These are phyloP conservation scores for Rutstroemia sp. DNA, from an alignment of 2,329 filamentous ascomycete species.

Conservation along the genomic window DNA sequence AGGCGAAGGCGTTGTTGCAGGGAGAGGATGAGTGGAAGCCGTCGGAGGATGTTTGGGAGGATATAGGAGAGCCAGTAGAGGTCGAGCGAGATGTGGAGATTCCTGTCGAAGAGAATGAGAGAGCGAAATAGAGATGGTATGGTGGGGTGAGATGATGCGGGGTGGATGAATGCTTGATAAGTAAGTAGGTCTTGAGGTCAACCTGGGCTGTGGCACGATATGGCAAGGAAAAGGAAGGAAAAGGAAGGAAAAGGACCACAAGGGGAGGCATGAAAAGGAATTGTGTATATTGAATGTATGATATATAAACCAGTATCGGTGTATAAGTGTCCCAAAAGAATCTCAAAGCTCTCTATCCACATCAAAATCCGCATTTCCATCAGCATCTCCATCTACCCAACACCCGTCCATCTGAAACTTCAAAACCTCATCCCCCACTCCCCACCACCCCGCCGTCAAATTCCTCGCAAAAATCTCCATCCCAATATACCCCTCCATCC, in stretches of 20 bases:
- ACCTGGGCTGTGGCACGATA: too few relatives aligned
- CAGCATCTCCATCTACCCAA: conserved; percentile 27
- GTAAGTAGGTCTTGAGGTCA: too few relatives aligned
- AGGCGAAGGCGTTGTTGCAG: conserved; percentile 55
- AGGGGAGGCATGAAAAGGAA: too few relatives aligned
- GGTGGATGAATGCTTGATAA: too few relatives aligned
- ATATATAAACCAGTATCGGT: too few relatives aligned
- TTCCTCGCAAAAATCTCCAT: conserved; percentile 75
- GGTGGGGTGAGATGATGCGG: too few relatives aligned
- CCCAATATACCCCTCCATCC: conserved; percentile 39
- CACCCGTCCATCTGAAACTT: conserved; percentile 56
- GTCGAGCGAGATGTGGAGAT: conserved; percentile 25
- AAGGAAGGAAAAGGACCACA: too few relatives aligned
- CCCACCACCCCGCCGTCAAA: conserved; percentile 68
- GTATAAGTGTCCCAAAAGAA: too few relatives aligned
- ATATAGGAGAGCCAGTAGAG: conserved; percentile 28
- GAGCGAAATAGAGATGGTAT: too few relatives aligned
- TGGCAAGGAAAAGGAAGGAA: too few relatives aligned
- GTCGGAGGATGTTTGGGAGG: conserved; percentile 21
- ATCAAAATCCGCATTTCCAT: neutral
- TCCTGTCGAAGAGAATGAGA: neutral
- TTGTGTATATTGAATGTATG: too few relatives aligned
- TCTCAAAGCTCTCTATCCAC: neutral
- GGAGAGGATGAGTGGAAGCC: conserved; percentile 53
- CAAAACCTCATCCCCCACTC: conserved; percentile 68